Evolutionary conservation across 805 yeast genomes (phyloP).

Genomic region (Myxozyma kluyveri): DNA sequence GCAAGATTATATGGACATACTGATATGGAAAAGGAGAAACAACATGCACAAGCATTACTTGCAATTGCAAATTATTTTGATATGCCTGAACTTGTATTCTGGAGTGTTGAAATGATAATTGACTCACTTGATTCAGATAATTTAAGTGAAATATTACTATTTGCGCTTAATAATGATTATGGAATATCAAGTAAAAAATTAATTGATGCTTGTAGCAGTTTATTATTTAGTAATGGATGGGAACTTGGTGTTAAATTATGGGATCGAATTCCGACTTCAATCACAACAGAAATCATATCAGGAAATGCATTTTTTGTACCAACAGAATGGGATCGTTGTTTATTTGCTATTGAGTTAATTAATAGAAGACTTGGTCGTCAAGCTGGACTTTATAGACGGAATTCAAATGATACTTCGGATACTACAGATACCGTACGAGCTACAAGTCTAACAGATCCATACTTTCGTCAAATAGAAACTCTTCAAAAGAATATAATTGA

Average conservation of each 20-base stretch:
- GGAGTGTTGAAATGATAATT: constrained; percentile 45
- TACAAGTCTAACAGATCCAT: not conserved
- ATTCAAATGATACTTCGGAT: too few relatives aligned
- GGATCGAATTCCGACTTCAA: constrained; percentile 47
- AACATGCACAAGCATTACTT: constrained; percentile 45
- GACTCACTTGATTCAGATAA: constrained; percentile 40
- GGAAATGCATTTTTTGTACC: constrained; percentile 54
- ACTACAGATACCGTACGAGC: not conserved
- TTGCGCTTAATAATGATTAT: constrained; percentile 47
- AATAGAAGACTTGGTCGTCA: constrained; percentile 9
- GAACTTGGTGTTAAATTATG: constrained; percentile 46
- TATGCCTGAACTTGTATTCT: constrained; percentile 46
- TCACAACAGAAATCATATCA: constrained; percentile 47
- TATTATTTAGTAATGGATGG: constrained; percentile 51
- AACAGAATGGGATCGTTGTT: constrained; percentile 55
- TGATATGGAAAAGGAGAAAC: constrained; percentile 38
- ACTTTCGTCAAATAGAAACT: too few relatives aligned
- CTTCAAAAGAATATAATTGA: not conserved
- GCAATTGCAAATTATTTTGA: constrained; percentile 53
- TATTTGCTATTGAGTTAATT: constrained; percentile 39
- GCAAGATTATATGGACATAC: constrained; percentile 48
- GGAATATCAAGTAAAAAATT: constrained; percentile 49
- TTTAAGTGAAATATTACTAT: constrained; percentile 41
- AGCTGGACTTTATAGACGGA: not conserved
- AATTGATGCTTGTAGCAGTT: constrained; percentile 48